These are phyloP conservation scores for Fusarium fracticaudum DNA, from an alignment of 2,329 filamentous ascomycete genomes.

Conservation along the genomic window DNA sequence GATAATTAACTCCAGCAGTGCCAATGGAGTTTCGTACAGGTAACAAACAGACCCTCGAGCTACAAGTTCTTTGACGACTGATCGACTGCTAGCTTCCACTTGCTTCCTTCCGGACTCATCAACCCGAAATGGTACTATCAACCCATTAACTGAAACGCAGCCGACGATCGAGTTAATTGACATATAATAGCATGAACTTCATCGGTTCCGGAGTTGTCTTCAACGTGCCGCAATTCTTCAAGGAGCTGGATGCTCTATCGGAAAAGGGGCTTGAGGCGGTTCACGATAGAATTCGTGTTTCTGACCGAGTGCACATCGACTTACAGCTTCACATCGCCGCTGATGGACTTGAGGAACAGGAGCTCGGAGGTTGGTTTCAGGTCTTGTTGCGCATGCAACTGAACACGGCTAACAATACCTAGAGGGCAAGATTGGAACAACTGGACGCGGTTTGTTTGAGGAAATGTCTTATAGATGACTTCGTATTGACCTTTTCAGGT, in stretches of 20 bases:
- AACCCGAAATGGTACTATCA: slow-evolving; percentile 63
- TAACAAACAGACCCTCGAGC: neutral
- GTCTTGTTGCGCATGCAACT: neutral
- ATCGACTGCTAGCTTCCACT: slow-evolving; percentile 59
- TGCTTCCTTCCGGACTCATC: slow-evolving; percentile 75
- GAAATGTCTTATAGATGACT: fast-evolving
- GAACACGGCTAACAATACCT: neutral
- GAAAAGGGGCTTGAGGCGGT: slow-evolving; percentile 46
- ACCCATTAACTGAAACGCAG: neutral
- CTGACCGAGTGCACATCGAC: slow-evolving; percentile 2
- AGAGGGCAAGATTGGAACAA: neutral
- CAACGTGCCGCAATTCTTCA: slow-evolving; percentile 62
- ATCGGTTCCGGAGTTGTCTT: slow-evolving; percentile 77
- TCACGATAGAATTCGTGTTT: neutral
- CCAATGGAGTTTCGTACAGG: slow-evolving; percentile 48
- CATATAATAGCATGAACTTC: slow-evolving; percentile 64
- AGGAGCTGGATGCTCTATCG: slow-evolving; percentile 53
- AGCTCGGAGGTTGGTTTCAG: slow-evolving; percentile 7
- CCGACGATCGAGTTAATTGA: neutral
- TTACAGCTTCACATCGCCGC: slow-evolving; percentile 5
- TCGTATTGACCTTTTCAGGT: neutral
- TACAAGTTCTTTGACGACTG: neutral
- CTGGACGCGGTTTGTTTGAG: neutral
- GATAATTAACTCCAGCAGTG: slow-evolving; percentile 28
- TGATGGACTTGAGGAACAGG: slow-evolving; percentile 11